Percentiles rank a stretch among this genome's conserved stretches.
Evolutionary conservation across 2,329 filamentous ascomycete species (phyloP).

Genomic region (Ophiosphaerella korrae): DNA sequence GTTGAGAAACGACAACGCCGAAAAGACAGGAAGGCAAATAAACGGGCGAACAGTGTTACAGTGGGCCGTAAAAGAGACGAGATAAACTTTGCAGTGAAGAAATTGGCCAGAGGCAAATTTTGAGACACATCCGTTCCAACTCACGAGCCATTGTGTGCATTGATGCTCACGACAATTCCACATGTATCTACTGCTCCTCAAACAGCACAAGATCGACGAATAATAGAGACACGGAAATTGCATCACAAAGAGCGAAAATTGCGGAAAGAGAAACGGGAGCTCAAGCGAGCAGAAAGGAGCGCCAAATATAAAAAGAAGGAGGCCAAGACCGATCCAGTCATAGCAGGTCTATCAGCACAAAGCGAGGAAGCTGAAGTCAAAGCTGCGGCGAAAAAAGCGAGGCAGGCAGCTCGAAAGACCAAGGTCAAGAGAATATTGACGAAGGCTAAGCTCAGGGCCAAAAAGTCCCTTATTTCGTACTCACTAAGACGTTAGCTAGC

Average conservation of each 20-base stretch:
- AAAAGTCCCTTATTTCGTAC: neutral
- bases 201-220: no score
- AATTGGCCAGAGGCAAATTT: neutral
- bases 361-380: no score
- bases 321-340: no score
- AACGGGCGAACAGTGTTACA: neutral
- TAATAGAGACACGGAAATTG: no score
- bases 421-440: neutral
- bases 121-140: neutral
- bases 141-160: no score
- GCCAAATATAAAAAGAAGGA: neutral
- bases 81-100: neutral
- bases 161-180: no score
- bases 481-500: neutral
- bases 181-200: no score
- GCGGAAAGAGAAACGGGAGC: neutral
- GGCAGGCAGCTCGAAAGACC: neutral
- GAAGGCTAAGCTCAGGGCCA: no score
- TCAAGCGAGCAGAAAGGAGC: neutral
- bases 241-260: no score
- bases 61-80: neutral
- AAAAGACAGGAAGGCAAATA: neutral
- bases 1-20: slow-evolving; percentile 6
- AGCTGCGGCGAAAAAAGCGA: neutral
- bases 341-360: no score